phyloP scores from a whole-genome alignment of 2,329 filamentous ascomycete genomes.

The Phoma sp. region DNA sequence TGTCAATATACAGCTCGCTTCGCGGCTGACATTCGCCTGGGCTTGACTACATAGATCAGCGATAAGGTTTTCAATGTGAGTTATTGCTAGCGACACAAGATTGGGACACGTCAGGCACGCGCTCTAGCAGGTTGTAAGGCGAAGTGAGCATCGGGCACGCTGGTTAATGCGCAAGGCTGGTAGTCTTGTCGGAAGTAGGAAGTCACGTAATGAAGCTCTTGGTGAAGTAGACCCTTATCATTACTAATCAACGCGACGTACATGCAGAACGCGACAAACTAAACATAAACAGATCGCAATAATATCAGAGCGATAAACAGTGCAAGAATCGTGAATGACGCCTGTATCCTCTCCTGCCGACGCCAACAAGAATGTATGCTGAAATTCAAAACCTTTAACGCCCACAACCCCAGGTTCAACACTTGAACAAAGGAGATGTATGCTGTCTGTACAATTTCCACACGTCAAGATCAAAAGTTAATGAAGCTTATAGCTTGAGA shows the following conservation, averaged over 20 bases:
- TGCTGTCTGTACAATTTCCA: constrained; percentile 31
- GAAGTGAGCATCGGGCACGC: background rate
- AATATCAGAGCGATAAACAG: constrained; percentile 6
- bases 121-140: background rate
- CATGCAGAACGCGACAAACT: constrained; percentile 9
- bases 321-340: constrained; percentile 2
- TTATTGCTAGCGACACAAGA: background rate
- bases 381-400: constrained; percentile 23
- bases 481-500: constrained; percentile 41
- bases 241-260: constrained; percentile 9
- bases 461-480: constrained; percentile 5
- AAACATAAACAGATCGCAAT: constrained; percentile 4
- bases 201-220: background rate
- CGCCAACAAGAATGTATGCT: constrained; percentile 15
- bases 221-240: constrained; percentile 24
- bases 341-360: constrained; percentile 9
- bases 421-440: constrained; percentile 45
- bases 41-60: background rate
- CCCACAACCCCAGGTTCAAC: constrained; percentile 42
- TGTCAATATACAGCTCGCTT: background rate
- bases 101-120: no score
- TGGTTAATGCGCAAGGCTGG: background rate
- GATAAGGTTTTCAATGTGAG: background rate
- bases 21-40: background rate
- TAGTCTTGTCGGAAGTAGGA: background rate